Conservation (phyloP, 108 stramenopile genomes). For the Epithemia pelagica region DNA sequence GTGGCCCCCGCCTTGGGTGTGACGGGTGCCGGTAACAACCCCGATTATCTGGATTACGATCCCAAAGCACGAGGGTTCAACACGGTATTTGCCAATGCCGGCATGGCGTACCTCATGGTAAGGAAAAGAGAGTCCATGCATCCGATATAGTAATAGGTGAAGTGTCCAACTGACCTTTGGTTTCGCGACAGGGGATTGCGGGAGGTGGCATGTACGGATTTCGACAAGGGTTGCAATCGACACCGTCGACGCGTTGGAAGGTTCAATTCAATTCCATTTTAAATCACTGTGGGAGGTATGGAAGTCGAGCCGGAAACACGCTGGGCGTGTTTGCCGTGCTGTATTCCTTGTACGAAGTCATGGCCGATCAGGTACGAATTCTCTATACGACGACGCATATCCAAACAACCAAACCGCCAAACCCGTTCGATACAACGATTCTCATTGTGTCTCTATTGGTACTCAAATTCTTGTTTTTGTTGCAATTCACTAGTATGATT, state of each 20-base stretch:
- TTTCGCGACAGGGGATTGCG: too few relatives aligned
- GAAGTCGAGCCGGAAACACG: conserved; percentile 67
- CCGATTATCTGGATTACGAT: conserved; percentile 84
- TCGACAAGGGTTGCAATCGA: conserved; percentile 58
- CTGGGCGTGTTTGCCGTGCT: conserved; percentile 70
- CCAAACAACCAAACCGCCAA: too few relatives aligned
- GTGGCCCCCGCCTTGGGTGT: conserved; percentile 76
- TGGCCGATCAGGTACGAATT: conserved; percentile 62
- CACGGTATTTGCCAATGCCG: conserved; percentile 84
- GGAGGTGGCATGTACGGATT: conserved; percentile 77
- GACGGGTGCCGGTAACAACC: conserved; percentile 22
- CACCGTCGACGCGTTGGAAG: conserved; percentile 62
- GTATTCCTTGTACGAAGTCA: conserved; percentile 74
- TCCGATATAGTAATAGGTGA: too few relatives aligned
- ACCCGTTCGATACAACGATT: too few relatives aligned
- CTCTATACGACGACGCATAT: neutral
- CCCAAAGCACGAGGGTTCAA: conserved; percentile 71
- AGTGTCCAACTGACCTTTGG: too few relatives aligned
- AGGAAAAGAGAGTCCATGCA: too few relatives aligned
- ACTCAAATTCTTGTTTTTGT: too few relatives aligned
- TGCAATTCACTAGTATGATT: conserved; percentile 6
- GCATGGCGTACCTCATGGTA: conserved; percentile 65
- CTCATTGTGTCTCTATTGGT: neutral
- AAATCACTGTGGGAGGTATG: conserved; percentile 80
- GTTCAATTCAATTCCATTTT: conserved; percentile 79